These are phyloP conservation scores for Termitomyces sp. DNA, from an alignment of 768 basidiomycete species.

Conservation along the genomic window DNA sequence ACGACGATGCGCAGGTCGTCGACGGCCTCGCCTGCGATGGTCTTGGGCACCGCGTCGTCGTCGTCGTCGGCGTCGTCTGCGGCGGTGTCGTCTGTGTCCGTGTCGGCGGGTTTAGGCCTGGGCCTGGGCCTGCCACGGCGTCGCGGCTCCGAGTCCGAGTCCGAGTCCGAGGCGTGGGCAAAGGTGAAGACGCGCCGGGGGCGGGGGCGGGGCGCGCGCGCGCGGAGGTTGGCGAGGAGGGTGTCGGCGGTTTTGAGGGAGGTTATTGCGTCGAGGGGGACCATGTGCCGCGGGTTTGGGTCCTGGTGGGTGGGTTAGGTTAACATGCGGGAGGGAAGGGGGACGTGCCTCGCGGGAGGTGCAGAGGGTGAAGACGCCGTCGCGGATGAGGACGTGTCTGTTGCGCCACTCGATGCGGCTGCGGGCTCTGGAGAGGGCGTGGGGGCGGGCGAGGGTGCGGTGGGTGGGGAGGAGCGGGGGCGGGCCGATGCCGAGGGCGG, in stretches of 20 bases:
- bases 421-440: not conserved
- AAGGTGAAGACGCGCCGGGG: too few relatives aligned
- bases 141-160: too few relatives aligned
- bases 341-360: constrained; percentile 45
- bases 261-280: constrained; percentile 33
- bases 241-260: constrained; percentile 40
- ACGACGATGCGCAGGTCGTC: not conserved
- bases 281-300: constrained; percentile 27
- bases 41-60: too few relatives aligned
- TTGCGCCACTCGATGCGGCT: constrained; percentile 50
- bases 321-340: too few relatives aligned
- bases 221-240: constrained; percentile 16
- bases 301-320: constrained; percentile 23
- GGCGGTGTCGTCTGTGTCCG: too few relatives aligned
- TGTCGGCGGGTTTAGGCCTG: too few relatives aligned
- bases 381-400: constrained; percentile 55
- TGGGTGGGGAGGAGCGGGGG: not conserved
- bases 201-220: not conserved
- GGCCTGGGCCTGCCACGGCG: too few relatives aligned
- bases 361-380: constrained; percentile 49
- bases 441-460: not conserved
- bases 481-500: constrained; percentile 8
- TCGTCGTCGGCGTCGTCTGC: too few relatives aligned
- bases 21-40: not conserved
- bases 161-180: too few relatives aligned